Base-by-base conservation (phyloP, 768 basidiomycete species). In the Myochromella boudieri region DNA sequence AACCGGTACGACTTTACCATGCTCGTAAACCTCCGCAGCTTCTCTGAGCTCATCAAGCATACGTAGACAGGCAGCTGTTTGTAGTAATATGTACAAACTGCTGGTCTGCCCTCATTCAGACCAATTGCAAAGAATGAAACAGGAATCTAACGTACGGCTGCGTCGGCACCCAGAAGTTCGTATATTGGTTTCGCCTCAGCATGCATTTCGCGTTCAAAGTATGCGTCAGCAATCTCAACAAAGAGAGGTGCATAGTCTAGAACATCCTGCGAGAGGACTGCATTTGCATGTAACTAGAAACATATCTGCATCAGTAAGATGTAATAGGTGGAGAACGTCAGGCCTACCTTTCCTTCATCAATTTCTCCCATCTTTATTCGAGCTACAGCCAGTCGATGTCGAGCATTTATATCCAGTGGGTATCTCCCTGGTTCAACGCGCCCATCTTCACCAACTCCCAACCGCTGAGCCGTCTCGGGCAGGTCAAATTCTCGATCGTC, bases 401-500 rank as follows among this genome's bases (percentile, higher is more conserved):
- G 70, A 1, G 94, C 79, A 52, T 90, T 85, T 8, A 86, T 74
- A 59, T 92, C 88, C 46, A 92, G 66, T 7, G 71, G 71, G 60
- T 79, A 83, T 42, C 71, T 74, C 20, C 84, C 87, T 2, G 78
- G 74, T 36, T 74, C 75, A 5, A 82, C 59, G 28, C 76, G 75
- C 2, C 75, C 76, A 28, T 67, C 59, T 48, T 74, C 72, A 29
- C 68, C 65, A 9, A 59, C 42, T 20, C 55, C 58, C 15, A 53
- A 12, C 29, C 56, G 49, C 56, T 55, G 39, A 37, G 57, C 58
- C 54, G 65, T 48, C 60, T 68, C 63, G 36, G 68, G 63, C 15
- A 76, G 57, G 58, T 93, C 91, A 59, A 80, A 99, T 65, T 99
- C 95, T 39, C 94, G 73, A 60, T 99, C 95, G 60, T 99, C 95